phyloP scores from a whole-genome alignment of 106 monocot genomes.

The Ottelia alismoides region DNA sequence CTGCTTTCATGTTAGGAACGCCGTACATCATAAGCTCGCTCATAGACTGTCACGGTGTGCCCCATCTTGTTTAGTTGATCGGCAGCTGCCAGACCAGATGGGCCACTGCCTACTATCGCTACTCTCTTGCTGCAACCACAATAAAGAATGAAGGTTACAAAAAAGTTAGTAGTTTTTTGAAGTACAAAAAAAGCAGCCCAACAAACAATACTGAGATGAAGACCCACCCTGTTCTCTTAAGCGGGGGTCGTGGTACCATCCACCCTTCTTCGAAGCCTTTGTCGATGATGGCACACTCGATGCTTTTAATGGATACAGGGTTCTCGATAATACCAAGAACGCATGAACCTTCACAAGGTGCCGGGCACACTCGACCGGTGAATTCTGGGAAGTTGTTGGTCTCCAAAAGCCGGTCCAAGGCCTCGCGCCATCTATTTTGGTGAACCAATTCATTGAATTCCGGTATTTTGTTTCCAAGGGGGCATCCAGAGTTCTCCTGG shows the following conservation, averaged over 20 bases:
- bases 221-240: constrained; percentile 80
- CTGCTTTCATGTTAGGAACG: constrained; percentile 98
- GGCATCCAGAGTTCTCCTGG: constrained; percentile 94
- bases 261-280: constrained; percentile 95
- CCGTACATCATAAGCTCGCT: constrained; percentile 99
- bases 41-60: constrained; percentile 83
- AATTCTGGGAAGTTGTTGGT: constrained; percentile 99
- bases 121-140: constrained; percentile 82
- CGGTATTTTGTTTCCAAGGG: constrained; percentile 97
- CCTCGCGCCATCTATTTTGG: constrained; percentile 90
- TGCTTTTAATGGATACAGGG: constrained; percentile 96
- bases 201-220: no score
- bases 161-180: no score
- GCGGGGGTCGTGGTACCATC: constrained; percentile 92
- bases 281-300: constrained; percentile 93
- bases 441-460: constrained; percentile 96
- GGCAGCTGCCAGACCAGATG: constrained; percentile 88
- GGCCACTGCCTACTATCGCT: constrained; percentile 86
- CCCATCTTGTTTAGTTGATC: constrained; percentile 99
- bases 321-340: constrained; percentile 99
- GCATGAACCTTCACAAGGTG: constrained; percentile 96
- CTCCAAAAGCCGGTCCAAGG: constrained; percentile 86
- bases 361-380: constrained; percentile 94
- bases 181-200: no score
- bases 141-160: no score